Evolutionary conservation across 352 stramenopile genomes (phyloP).

Genomic region (Globisporangium lucens): DNA sequence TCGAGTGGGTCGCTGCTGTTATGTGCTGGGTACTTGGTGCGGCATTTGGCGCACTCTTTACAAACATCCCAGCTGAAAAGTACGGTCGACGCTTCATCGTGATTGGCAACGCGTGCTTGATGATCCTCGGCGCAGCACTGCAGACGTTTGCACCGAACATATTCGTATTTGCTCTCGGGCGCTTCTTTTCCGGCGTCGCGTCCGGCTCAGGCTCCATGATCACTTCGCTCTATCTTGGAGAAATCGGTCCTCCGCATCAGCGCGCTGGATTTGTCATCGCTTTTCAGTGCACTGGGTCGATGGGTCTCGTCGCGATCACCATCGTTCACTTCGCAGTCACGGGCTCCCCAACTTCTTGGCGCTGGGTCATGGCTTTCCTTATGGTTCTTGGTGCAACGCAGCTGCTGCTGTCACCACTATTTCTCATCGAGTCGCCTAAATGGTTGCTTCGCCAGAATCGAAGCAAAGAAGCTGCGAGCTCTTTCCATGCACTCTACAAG

Average conservation of each 20-base stretch:
- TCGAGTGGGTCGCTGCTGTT: slow-evolving; percentile 33
- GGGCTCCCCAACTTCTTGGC: slow-evolving; percentile 27
- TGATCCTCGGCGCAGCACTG: slow-evolving; percentile 32
- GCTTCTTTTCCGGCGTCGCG: slow-evolving; percentile 34
- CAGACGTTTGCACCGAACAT: slow-evolving; percentile 40
- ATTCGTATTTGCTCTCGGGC: slow-evolving; percentile 35
- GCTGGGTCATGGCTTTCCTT: slow-evolving; percentile 39
- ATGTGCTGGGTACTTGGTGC: slow-evolving; percentile 41
- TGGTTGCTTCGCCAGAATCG: slow-evolving; percentile 32
- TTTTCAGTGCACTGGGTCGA: slow-evolving; percentile 28
- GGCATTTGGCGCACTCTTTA: slow-evolving; percentile 29
- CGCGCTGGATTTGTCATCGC: slow-evolving; percentile 36
- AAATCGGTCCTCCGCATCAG: slow-evolving; percentile 33
- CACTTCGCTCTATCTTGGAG: slow-evolving; percentile 30
- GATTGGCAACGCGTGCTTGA: slow-evolving; percentile 27
- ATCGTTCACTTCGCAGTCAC: slow-evolving; percentile 34
- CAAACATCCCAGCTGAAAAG: slow-evolving; percentile 31
- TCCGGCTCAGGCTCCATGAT: slow-evolving; percentile 36
- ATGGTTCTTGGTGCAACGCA: slow-evolving; percentile 30
- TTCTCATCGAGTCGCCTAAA: slow-evolving; percentile 35
- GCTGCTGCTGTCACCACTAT: slow-evolving; percentile 18
- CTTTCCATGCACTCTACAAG: slow-evolving; percentile 34
- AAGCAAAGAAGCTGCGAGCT: slow-evolving; percentile 21
- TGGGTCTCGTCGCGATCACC: slow-evolving; percentile 33
- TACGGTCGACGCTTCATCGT: slow-evolving; percentile 34